These are phyloP conservation scores for Dictyostelium intermedium DNA, from an alignment of 78 protist species.

Conservation along the genomic window DNA sequence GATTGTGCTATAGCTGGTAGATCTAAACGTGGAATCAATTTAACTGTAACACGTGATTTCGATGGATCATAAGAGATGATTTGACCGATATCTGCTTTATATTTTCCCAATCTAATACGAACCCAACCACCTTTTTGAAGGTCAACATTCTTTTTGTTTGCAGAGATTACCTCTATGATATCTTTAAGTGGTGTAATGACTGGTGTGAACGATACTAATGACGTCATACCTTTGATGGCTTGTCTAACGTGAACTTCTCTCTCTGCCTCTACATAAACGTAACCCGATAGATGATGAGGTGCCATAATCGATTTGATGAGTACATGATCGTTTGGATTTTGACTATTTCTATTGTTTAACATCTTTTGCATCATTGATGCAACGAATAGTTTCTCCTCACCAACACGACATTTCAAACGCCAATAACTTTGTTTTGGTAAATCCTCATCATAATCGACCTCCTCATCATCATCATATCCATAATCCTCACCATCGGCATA, in stretches of 20 bases:
- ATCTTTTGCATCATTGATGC: conserved; percentile 75
- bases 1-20: not conserved
- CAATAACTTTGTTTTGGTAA: conserved; percentile 52
- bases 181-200: conserved; percentile 72
- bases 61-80: conserved; percentile 15
- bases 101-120: conserved; percentile 60
- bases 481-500: conserved; percentile 4
- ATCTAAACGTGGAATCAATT: conserved; percentile 74
- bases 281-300: conserved; percentile 64
- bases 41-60: conserved; percentile 31
- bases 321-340: not conserved
- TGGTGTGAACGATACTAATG: conserved; percentile 11
- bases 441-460: conserved; percentile 1
- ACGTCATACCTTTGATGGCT: conserved; percentile 61
- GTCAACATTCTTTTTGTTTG: conserved; percentile 23
- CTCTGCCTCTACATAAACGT: conserved; percentile 82
- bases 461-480: not conserved
- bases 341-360: conserved; percentile 7
- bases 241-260: conserved; percentile 71
- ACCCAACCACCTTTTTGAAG: conserved; percentile 67
- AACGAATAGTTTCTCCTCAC: conserved; percentile 65
- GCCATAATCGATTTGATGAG: conserved; percentile 73
- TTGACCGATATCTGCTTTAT: conserved; percentile 75
- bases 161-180: conserved; percentile 61
- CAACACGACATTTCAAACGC: conserved; percentile 40